phyloP scores from a whole-genome alignment of 1,284 basidiomycete genomes.

The Cryptococcus floricola region DNA sequence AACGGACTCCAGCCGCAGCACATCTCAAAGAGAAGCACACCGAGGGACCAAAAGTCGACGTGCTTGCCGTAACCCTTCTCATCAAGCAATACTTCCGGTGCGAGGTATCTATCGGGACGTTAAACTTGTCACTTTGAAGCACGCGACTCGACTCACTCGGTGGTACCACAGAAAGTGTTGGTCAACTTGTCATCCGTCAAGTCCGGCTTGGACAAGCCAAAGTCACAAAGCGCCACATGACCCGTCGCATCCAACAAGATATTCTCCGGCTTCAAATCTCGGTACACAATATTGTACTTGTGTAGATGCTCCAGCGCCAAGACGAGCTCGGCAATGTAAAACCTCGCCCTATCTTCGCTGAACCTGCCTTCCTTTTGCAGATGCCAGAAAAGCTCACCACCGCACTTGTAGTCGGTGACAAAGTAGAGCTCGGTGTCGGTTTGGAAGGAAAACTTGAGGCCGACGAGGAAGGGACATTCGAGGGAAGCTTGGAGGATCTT shows the following conservation, averaged over 20 bases:
- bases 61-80: slow-evolving; percentile 98
- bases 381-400: slow-evolving; percentile 98
- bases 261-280: slow-evolving; percentile 95
- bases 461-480: slow-evolving; percentile 95
- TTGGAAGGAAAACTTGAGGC: slow-evolving; percentile 98
- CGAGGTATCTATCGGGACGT: slow-evolving; percentile 65
- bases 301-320: slow-evolving; percentile 92
- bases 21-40: slow-evolving; percentile 92
- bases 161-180: slow-evolving; percentile 96
- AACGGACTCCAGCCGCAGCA: slow-evolving; percentile 99
- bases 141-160: slow-evolving; percentile 55
- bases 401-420: slow-evolving; percentile 98
- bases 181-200: slow-evolving; percentile 90
- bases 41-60: slow-evolving; percentile 97
- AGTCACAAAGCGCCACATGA: slow-evolving; percentile 93
- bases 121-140: slow-evolving; percentile 13
- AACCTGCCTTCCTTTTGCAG: slow-evolving; percentile 92
- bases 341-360: slow-evolving; percentile 83
- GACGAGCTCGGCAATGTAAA: slow-evolving; percentile 92
- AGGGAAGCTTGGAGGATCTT: slow-evolving; percentile 94
- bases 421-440: slow-evolving; percentile 93
- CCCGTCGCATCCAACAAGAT: slow-evolving; percentile 95
- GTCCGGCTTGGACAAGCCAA: slow-evolving; percentile 95
- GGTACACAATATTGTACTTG: slow-evolving; percentile 95
- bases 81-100: slow-evolving; percentile 96